Base-by-base conservation (phyloP, 2,329 filamentous ascomycete genomes). In the Alternaria brassicae region DNA sequence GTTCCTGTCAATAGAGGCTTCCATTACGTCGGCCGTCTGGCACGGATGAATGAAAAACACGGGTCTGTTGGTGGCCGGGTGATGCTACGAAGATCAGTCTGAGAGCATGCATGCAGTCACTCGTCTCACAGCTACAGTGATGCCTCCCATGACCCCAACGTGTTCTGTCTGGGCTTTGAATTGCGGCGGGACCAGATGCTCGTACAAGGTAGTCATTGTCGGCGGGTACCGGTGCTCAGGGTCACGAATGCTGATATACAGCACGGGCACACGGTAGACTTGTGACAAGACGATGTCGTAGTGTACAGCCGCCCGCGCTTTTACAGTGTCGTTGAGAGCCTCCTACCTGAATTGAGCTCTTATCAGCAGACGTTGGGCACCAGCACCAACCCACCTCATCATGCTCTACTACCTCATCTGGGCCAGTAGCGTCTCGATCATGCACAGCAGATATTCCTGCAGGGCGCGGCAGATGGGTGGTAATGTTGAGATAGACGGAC, bases 21-120 rank as follows among this genome's bases (percentile, higher is more conserved):
- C 82, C 85, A 98, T 91, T 52, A 91, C 91, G 65, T 94, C 90
- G 56, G 90, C 91, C 8, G 95, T 91, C 75, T 91, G 87, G 79
- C 95, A 98, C 23, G 95, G 94, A 80, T 99, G 95, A 69, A 98
- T 85, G 78, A 97, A 97, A 78, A 94, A 97, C 49, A 88, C 86
- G 39, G 93, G 92, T 58, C 89, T 78, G 53, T 90, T 90, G 58
- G 88, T 91, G 59, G 91, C 79, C 52, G 95, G 94, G 83, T 98
- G 93, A 78, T 96, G 89, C 88, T 94, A 25, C 13, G 2, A 34
- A 25, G 28, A 28, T 52, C 23, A 60, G 45, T 36, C 21, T 19
- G 17, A 36, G 28, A 8, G 7, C 13, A 10, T n/a, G 21, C 40
- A 4, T 19, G 37, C 3, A 6, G 21, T n/a, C 1, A 4, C 12